A percentile compares a stretch with the other conserved stretches of the same genome.
Conservation (phyloP, 495 filamentous ascomycete species). For the Wilcoxina mikolae region DNA sequence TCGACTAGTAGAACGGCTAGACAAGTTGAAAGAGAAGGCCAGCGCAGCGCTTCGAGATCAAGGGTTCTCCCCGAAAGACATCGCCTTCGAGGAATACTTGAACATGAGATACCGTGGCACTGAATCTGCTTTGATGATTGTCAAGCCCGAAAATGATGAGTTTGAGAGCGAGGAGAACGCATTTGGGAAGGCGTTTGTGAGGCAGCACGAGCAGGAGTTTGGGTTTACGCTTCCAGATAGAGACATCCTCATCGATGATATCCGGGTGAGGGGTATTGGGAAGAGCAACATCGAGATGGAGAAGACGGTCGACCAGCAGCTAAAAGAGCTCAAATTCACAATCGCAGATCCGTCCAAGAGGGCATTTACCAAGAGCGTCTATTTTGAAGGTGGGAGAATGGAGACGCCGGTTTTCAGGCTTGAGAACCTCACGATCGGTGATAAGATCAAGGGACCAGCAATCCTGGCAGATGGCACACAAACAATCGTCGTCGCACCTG, state of each 20-base stretch:
- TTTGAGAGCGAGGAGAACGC: constrained; percentile 54
- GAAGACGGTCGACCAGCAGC: constrained; percentile 64
- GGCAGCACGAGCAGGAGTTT: constrained; percentile 85
- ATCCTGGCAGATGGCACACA: constrained; percentile 91
- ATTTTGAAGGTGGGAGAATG: constrained; percentile 58
- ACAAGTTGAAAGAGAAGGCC: constrained; percentile 54
- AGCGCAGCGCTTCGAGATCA: constrained; percentile 49
- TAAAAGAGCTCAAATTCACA: constrained; percentile 46
- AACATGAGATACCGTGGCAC: constrained; percentile 83
- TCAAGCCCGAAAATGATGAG: constrained; percentile 38
- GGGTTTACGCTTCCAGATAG: constrained; percentile 80
- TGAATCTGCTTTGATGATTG: constrained; percentile 74
- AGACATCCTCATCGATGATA: constrained; percentile 85
- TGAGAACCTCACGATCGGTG: constrained; percentile 59
- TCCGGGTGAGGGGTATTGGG: constrained; percentile 74
- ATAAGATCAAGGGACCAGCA: constrained; percentile 67
- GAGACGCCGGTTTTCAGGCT: constrained; percentile 80
- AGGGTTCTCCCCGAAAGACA: constrained; percentile 55
- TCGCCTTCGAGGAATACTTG: constrained; percentile 73
- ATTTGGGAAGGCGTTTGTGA: constrained; percentile 68
- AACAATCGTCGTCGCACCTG: constrained; percentile 82
- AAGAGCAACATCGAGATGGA: constrained; percentile 68
- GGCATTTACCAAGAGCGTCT: constrained; percentile 44
- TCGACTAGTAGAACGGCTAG: constrained; percentile 42
- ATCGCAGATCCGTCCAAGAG: constrained; percentile 38